Evolutionary conservation across 2,329 filamentous ascomycete genomes (phyloP).

Genomic region (Berkeleyomyces basicola): DNA sequence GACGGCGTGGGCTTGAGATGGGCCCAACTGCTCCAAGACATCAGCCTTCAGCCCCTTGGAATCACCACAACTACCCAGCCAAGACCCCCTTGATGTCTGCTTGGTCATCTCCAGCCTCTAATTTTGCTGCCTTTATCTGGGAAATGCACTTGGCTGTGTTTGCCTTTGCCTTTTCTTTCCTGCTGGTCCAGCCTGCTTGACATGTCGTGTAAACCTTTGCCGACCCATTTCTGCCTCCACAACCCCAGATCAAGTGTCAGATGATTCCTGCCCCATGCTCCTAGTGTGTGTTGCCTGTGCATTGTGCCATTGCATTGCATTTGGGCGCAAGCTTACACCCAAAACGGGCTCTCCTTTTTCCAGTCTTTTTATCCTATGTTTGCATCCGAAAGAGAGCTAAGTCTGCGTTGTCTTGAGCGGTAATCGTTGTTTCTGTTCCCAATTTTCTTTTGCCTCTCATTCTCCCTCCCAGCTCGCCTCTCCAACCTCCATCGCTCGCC

Average conservation of each 20-base stretch:
- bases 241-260: not conserved
- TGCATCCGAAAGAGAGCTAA: not conserved
- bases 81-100: not conserved
- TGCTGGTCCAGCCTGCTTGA: not conserved
- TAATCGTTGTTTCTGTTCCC: not conserved
- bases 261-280: not conserved
- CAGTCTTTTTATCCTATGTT: not conserved
- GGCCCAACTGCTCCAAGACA: not conserved
- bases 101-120: not conserved
- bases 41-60: not conserved
- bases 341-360: not conserved
- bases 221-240: not conserved
- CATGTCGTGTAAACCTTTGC: not conserved
- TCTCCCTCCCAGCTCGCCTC: not conserved
- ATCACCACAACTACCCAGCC: not conserved
- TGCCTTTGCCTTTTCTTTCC: not conserved
- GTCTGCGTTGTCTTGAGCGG: not conserved
- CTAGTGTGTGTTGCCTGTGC: not conserved
- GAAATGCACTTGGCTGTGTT: not conserved
- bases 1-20: not conserved
- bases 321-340: not conserved
- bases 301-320: not conserved
- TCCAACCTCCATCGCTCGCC: not conserved
- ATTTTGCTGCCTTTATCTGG: not conserved
- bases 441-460: not conserved